Conservation (phyloP, 2,329 filamentous ascomycete species). For the Colletotrichum limetticola region DNA sequence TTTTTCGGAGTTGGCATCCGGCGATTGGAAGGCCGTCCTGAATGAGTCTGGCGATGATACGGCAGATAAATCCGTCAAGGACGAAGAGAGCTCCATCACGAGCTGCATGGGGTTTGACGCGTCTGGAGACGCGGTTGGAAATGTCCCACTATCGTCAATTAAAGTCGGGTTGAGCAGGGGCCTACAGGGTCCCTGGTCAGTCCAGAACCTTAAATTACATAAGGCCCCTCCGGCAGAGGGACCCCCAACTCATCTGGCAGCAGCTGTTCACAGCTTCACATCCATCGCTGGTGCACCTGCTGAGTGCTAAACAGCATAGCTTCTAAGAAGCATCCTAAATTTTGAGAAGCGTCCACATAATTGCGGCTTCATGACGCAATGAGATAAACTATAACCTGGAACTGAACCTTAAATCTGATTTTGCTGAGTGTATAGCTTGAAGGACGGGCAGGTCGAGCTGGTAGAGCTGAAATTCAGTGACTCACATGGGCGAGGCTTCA, state of each 20-base stretch:
- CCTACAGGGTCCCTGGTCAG: background rate
- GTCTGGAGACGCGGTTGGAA: conserved; percentile 26
- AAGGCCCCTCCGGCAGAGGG: background rate
- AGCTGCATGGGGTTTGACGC: conserved; percentile 27
- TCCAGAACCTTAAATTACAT: conserved; percentile 1
- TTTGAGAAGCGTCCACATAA: too few species aligned
- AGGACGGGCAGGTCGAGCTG: background rate
- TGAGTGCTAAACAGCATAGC: background rate
- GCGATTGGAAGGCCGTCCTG: conserved; percentile 26
- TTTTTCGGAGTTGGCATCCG: background rate
- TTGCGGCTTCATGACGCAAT: too few species aligned
- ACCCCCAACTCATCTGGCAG: too few species aligned
- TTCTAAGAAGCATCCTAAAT: too few species aligned
- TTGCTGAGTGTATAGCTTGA: too few species aligned
- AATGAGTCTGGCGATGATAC: conserved; percentile 26
- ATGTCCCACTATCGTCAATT: conserved; percentile 21
- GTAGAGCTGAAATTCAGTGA: background rate
- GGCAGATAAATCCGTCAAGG: conserved; percentile 2
- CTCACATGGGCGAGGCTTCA: background rate
- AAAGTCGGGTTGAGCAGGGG: conserved; percentile 9
- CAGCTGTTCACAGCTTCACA: background rate
- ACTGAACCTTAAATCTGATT: too few species aligned
- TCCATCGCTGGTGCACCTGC: background rate
- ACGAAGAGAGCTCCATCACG: background rate
- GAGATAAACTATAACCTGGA: too few species aligned